Percentiles rank a stretch among this genome's conserved stretches.
Conservation (phyloP, 1,284 basidiomycete genomes). For the Bjerkandera adusta region DNA sequence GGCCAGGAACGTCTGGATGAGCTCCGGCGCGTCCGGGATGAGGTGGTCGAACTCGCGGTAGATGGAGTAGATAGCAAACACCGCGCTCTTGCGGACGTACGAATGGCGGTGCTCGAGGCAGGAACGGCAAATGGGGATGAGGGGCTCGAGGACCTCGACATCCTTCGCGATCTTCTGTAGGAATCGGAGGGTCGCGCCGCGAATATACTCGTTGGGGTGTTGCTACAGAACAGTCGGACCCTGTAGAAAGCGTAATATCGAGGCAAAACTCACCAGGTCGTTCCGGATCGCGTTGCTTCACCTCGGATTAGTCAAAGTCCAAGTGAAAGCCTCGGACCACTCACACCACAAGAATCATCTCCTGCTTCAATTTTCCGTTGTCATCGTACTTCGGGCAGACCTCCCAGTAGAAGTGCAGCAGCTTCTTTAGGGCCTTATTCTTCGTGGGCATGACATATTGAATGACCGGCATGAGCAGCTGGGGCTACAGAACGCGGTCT, state of each 20-base stretch:
- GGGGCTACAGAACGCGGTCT: slow-evolving; percentile 51
- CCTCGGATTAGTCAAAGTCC: background rate
- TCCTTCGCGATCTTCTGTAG: slow-evolving; percentile 96
- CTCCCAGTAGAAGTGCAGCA: slow-evolving; percentile 99
- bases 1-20: slow-evolving; percentile 96
- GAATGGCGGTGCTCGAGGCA: slow-evolving; percentile 98
- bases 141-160: slow-evolving; percentile 92
- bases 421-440: slow-evolving; percentile 98
- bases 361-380: slow-evolving; percentile 96
- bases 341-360: slow-evolving; percentile 99
- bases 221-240: slow-evolving; percentile 62
- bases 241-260: slow-evolving; percentile 2
- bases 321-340: slow-evolving; percentile 31
- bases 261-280: slow-evolving; percentile 70
- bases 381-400: slow-evolving; percentile 99
- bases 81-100: slow-evolving; percentile 98
- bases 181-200: slow-evolving; percentile 95
- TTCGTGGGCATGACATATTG: slow-evolving; percentile 96
- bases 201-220: slow-evolving; percentile 99
- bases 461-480: slow-evolving; percentile 96
- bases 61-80: slow-evolving; percentile 94
- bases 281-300: slow-evolving; percentile 95
- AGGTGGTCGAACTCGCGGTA: slow-evolving; percentile 93
- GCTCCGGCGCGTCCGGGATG: slow-evolving; percentile 95
- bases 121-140: slow-evolving; percentile 89